phyloP scores from a whole-genome alignment of 1,139 yeast species.

The Diutina ranongensis region DNA sequence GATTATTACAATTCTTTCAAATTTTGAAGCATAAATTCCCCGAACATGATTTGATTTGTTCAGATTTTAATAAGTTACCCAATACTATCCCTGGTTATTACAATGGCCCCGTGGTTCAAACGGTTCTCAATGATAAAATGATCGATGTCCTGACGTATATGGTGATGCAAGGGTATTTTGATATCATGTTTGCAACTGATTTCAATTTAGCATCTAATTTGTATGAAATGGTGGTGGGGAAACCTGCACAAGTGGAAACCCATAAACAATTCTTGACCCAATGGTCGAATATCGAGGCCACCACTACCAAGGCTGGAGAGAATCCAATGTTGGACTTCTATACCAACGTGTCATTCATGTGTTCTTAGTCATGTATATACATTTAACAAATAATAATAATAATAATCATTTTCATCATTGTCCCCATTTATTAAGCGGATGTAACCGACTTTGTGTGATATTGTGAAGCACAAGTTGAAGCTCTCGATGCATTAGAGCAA shows the following conservation, averaged over 20 bases:
- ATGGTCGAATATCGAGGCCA: conserved; percentile 64
- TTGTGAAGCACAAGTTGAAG: too few species aligned
- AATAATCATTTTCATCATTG: neutral
- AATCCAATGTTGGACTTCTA: conserved; percentile 82
- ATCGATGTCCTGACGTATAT: conserved; percentile 63
- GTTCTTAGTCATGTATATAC: conserved; percentile 13
- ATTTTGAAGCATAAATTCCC: conserved; percentile 60
- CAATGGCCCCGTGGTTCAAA: conserved; percentile 77
- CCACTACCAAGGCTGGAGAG: conserved; percentile 68
- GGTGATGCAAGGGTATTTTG: conserved; percentile 78
- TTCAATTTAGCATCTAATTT: conserved; percentile 51
- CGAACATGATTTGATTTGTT: conserved; percentile 56
- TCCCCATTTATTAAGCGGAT: neutral
- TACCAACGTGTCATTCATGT: conserved; percentile 63
- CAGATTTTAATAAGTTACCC: conserved; percentile 63
- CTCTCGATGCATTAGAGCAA: too few species aligned
- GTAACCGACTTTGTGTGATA: too few species aligned
- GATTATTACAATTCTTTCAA: conserved; percentile 56
- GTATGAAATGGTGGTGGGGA: conserved; percentile 57
- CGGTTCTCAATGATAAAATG: conserved; percentile 57
- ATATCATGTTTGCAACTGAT: conserved; percentile 80
- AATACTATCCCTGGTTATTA: conserved; percentile 51
- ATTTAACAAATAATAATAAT: too few species aligned
- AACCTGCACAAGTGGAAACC: conserved; percentile 38
- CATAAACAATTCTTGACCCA: conserved; percentile 55